Percentiles rank a stretch among this genome's conserved stretches.
Evolutionary conservation across 2,329 filamentous ascomycete genomes (phyloP).

Genomic region (Talaromyces pinophilus): DNA sequence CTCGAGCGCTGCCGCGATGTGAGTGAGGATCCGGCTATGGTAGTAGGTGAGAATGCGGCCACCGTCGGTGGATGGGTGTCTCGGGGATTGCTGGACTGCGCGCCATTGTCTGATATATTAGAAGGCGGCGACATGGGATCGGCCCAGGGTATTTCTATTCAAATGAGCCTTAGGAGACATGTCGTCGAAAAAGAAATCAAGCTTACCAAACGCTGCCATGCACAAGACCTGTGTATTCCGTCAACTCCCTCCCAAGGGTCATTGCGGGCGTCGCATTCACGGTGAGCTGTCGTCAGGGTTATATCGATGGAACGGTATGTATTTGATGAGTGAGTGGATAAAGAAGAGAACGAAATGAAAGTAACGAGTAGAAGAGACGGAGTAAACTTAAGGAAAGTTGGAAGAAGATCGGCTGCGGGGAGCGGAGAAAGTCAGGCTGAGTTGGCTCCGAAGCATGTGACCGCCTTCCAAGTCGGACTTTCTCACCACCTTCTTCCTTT

Average conservation of each 20-base stretch:
- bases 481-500: background rate
- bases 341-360: background rate
- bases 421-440: constrained; percentile 10
- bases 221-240: constrained; percentile 38
- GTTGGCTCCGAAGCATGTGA: constrained; percentile 17
- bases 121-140: constrained; percentile 54
- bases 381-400: background rate
- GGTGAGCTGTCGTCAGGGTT: background rate
- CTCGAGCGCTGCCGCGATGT: constrained; percentile 78
- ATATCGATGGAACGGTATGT: constrained; percentile 11
- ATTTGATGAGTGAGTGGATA: background rate
- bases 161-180: background rate
- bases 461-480: background rate
- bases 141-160: constrained; percentile 54
- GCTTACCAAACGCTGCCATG: constrained; percentile 55
- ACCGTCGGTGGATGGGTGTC: constrained; percentile 68
- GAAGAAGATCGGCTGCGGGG: constrained; percentile 13
- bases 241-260: constrained; percentile 37
- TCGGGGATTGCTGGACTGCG: constrained; percentile 31
- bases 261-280: constrained; percentile 32
- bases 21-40: constrained; percentile 67
- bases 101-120: constrained; percentile 41
- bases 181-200: background rate
- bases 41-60: constrained; percentile 85
- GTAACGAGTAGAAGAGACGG: background rate